Evolutionary conservation across 108 stramenopile species (phyloP).

Genomic region (Discostella stelligeroides): DNA sequence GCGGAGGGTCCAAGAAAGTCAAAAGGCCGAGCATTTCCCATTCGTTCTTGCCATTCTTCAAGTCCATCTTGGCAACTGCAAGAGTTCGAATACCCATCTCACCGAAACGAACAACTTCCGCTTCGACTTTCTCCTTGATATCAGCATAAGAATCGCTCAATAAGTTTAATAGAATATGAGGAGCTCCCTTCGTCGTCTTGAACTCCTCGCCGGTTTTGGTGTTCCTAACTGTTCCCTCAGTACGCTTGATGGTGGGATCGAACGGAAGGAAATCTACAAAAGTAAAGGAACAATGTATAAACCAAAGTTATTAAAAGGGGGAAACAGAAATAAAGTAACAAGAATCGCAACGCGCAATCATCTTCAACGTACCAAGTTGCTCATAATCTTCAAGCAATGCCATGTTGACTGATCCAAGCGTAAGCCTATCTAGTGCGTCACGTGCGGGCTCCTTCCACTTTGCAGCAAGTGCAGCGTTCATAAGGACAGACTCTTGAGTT

Average conservation of each 20-base stretch:
- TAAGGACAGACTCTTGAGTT: slow-evolving; percentile 59
- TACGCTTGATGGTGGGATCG: slow-evolving; percentile 77
- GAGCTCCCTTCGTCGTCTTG: slow-evolving; percentile 78
- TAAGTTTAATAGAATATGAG: slow-evolving; percentile 67
- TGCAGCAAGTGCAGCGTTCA: slow-evolving; percentile 69
- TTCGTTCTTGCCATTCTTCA: slow-evolving; percentile 39
- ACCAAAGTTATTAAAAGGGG: background rate
- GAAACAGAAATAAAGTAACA: too few relatives aligned
- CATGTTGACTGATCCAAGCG: slow-evolving; percentile 51
- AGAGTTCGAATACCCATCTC: slow-evolving; percentile 71
- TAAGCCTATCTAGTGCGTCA: slow-evolving; percentile 69
- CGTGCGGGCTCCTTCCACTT: slow-evolving; percentile 62
- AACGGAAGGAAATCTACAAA: slow-evolving; percentile 69
- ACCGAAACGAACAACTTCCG: slow-evolving; percentile 60
- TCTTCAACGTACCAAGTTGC: slow-evolving; percentile 21
- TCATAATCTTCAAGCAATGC: slow-evolving; percentile 48
- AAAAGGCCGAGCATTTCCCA: slow-evolving; percentile 77
- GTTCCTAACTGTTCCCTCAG: slow-evolving; percentile 65
- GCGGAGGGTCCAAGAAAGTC: slow-evolving; percentile 85
- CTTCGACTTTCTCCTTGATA: slow-evolving; percentile 48
- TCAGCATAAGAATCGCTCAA: slow-evolving; percentile 21
- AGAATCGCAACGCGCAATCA: background rate
- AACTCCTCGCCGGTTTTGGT: slow-evolving; percentile 47
- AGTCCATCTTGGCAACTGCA: slow-evolving; percentile 62
- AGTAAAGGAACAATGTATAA: background rate